Conservation (phyloP, 495 filamentous ascomycete species). For the Penicillium antarcticum region DNA sequence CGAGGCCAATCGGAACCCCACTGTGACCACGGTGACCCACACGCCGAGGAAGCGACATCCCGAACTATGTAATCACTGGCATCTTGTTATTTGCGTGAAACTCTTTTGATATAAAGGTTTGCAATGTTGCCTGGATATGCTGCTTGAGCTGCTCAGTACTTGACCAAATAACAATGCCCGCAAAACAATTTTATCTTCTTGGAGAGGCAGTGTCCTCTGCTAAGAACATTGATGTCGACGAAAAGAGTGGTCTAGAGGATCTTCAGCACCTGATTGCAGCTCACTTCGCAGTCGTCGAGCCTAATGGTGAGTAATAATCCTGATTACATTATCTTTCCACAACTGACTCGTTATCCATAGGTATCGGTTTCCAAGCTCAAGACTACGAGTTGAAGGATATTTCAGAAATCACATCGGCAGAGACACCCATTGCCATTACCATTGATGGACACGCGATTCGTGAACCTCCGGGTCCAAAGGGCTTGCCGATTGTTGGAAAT, state of each 20-base stretch:
- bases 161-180: slow-evolving; percentile 18
- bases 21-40: neutral
- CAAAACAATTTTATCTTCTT: slow-evolving; percentile 33
- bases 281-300: slow-evolving; percentile 27
- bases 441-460: slow-evolving; percentile 40
- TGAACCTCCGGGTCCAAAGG: slow-evolving; percentile 40
- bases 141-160: neutral
- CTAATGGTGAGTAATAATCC: slow-evolving; percentile 11
- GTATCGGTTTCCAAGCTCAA: slow-evolving; percentile 34
- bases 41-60: slow-evolving; percentile 1
- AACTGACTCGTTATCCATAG: slow-evolving; percentile 8
- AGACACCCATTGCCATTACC: slow-evolving; percentile 27
- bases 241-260: slow-evolving; percentile 15
- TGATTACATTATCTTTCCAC: neutral
- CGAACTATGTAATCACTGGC: slow-evolving; percentile 1
- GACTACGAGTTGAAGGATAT: slow-evolving; percentile 21
- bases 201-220: slow-evolving; percentile 31
- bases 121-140: neutral
- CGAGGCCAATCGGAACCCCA: neutral
- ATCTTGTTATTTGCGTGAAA: neutral
- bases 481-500: slow-evolving; percentile 47
- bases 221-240: slow-evolving; percentile 21
- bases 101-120: slow-evolving; percentile 4
- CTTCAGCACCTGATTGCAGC: slow-evolving; percentile 33
- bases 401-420: slow-evolving; percentile 23